Evolutionary conservation across 495 filamentous ascomycete genomes (phyloP), one percentile per base, ranked within the genome.

Genomic region (Cairneyella variabilis): DNA sequence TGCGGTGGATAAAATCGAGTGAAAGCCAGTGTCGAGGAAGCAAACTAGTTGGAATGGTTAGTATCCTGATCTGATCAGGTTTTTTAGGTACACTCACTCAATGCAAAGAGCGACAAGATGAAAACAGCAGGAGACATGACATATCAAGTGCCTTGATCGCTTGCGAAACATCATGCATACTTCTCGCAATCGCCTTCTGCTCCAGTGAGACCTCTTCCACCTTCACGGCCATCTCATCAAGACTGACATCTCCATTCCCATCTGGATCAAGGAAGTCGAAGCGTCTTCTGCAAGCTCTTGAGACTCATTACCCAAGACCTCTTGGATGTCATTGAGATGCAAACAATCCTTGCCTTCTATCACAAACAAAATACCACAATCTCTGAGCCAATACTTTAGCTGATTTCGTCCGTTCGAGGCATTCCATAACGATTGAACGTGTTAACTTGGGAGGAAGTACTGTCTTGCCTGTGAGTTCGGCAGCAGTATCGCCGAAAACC

Each of bases 71-170:
- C 7, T 14, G 8, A 5, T 36, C 9, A 48, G n/a, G 22, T n/a
- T n/a, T 3, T 17, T 9, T 6, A 18, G 16, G n/a, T 22, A 20
- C 27, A 49, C 56, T 18, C 30, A 64, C 69, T 67, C 64, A 82
- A 77, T 63, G 91, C 87, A 53, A 90, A 77, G 21, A 90, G 67
- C 59, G 90, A 64, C 48, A 80, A 71, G 40, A 84, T 69, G 42
- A 88, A 47, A 82, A 75, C 23, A 83, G 80, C 36, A 86, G 45
- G 3, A 61, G 53, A 18, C 53, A 36, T 26, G 60, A 53, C 61
- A 59, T 66, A 51, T 69, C 66, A 9, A 69, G 54, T 2, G 65
- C 65, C 47, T 64, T 66, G 48, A 69, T 61, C 26, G 57, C 62
- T 48, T 67, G 61, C 26, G 64, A 61, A 14, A 64, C 56, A 30